Conservation (phyloP, 106 monocot species). For the Agapanthus africanus region DNA sequence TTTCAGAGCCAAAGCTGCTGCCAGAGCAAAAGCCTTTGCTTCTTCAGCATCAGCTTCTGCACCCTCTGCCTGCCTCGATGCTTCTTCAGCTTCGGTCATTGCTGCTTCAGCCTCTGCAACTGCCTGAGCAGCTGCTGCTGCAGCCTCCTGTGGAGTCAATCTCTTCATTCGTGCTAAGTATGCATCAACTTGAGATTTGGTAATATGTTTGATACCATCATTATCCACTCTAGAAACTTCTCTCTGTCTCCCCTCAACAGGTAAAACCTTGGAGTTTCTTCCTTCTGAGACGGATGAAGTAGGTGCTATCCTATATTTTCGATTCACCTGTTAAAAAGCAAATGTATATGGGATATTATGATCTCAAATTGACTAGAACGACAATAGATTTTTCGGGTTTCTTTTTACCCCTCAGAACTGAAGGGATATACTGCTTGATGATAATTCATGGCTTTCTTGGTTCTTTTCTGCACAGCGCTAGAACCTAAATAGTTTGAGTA, state of each 20-base stretch:
- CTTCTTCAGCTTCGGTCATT: slow-evolving; percentile 75
- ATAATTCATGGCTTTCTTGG: too few relatives aligned
- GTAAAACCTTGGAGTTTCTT: slow-evolving; percentile 24
- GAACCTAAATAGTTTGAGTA: too few relatives aligned
- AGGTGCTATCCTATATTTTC: slow-evolving; percentile 71
- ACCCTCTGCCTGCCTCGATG: slow-evolving; percentile 64
- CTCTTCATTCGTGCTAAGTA: slow-evolving; percentile 44
- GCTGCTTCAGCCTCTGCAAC: slow-evolving; percentile 86
- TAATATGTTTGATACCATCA: slow-evolving; percentile 28
- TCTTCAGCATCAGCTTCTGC: slow-evolving; percentile 91
- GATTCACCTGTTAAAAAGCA: slow-evolving; percentile 50
- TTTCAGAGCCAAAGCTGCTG: too few relatives aligned
- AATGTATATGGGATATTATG: too few relatives aligned
- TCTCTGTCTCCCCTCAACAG: slow-evolving; percentile 27
- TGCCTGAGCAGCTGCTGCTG: slow-evolving; percentile 56
- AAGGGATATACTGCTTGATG: too few relatives aligned
- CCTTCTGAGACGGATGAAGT: slow-evolving; percentile 19
- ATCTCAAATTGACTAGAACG: too few relatives aligned
- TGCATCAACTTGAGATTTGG: slow-evolving; percentile 54
- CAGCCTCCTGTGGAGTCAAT: slow-evolving; percentile 71
- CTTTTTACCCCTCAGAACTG: too few relatives aligned
- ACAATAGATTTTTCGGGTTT: too few relatives aligned
- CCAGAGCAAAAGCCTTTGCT: slow-evolving; percentile 76
- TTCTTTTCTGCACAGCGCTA: too few relatives aligned
- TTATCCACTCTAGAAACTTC: slow-evolving; percentile 15